phyloP scores from a whole-genome alignment of 257 asterid species.

The Solanum microdontum region DNA sequence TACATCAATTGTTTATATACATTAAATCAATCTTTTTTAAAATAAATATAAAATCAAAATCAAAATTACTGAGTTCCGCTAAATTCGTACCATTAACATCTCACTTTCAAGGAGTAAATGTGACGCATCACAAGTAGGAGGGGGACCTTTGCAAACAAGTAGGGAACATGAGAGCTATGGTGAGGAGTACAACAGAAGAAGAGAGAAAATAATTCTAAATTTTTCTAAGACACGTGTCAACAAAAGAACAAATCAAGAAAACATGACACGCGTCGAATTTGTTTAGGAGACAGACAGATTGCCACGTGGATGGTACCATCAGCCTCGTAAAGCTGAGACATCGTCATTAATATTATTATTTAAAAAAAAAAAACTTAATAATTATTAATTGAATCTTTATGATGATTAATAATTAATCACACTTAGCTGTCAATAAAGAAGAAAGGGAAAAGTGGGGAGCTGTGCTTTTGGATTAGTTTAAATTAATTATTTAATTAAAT shows the following conservation, averaged over 20 bases:
- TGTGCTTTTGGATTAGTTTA: not conserved
- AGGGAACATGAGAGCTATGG: not conserved
- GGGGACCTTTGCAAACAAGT: not conserved
- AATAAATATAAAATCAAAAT: not conserved
- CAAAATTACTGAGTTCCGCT: not conserved
- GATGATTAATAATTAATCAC: not conserved
- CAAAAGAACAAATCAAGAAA: not conserved
- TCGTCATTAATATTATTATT: not conserved
- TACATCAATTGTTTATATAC: too few species aligned
- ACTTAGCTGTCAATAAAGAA: conserved; percentile 15
- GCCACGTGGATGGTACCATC: conserved; percentile 17
- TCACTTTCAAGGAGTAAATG: not conserved
- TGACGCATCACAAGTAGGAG: not conserved
- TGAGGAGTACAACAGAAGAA: not conserved
- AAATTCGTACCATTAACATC: accelerated
- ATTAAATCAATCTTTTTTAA: accelerated
- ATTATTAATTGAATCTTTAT: not conserved
- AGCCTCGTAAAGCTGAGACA: conserved; percentile 20
- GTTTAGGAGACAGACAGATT: not conserved
- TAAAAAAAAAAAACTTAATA: not conserved
- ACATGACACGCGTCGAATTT: conserved; percentile 5
- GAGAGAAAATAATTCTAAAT: not conserved
- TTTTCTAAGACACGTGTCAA: conserved; percentile 8
- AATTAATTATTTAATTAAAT: not conserved
- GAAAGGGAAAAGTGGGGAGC: not conserved